Base-by-base conservation (phyloP, 2,329 filamentous ascomycete genomes). In the Fusarium multiceps region DNA sequence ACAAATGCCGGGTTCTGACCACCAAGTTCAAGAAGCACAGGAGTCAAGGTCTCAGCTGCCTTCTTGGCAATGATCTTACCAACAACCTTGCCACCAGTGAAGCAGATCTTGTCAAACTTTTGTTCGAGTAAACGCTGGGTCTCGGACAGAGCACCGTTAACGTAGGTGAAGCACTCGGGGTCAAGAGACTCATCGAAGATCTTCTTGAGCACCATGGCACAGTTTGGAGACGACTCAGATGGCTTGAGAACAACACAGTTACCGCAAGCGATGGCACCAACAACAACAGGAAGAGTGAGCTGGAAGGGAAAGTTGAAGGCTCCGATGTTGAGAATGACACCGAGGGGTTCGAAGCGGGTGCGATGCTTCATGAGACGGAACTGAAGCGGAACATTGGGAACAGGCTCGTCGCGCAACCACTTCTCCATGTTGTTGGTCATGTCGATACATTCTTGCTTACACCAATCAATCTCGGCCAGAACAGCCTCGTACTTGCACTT, bases 81-180 rank as follows among this genome's bases (percentile, higher is more conserved):
- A 20, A 98, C 93, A 28, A 78, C 83, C 55, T 87, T 86, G 75
- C 89, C 90, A 57, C 96, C 96, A 2, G 96, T 99, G 83, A 97
- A 99, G 84, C 96, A 94, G 76, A 99, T 97, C 87, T 98, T 98
- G 83, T 97, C 94, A 91, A 94, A 99, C 80, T 95, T 95, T 83
- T 94, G 89, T 61, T 95, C 89, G 34, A 99, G 87, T 46, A 98
- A 83, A 14, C 89, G 90, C 47, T 92, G 93, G 6, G 92, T 94
- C 84, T 97, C 93, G 6, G 90, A 86, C 21, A 97, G 82, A 28
- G 84, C 90, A 64, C 96, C 96, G 78, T 98, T 96, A 72, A 98
- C 85, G 62, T 93, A 88, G 37, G 85, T 83, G 81, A 93, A 98
- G 73, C 90, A 90, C 18, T 89, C 87, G 3, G 89, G 88, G 78